These are phyloP conservation scores for Gossypium bickii DNA, from an alignment of 345 rosid genomes.

Conservation along the genomic window DNA sequence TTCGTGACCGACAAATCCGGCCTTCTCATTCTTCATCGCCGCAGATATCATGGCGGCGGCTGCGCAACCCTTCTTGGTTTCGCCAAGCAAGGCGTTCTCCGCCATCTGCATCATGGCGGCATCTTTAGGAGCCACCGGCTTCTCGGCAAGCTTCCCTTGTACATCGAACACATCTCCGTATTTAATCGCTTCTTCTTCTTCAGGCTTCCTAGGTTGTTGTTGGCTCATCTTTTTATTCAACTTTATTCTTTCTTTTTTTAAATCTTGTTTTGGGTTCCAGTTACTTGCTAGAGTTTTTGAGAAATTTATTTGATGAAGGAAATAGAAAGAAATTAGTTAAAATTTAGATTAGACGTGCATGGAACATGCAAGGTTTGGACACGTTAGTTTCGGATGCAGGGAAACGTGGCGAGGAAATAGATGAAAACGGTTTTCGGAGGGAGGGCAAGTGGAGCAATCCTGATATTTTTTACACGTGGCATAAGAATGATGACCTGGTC, in stretches of 20 bases:
- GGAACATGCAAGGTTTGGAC: conserved; percentile 18
- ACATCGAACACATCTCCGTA: conserved; percentile 35
- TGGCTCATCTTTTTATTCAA: conserved; percentile 33
- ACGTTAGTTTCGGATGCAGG: neutral
- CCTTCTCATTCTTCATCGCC: conserved; percentile 25
- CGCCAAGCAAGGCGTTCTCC: conserved; percentile 27
- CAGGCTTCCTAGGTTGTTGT: conserved; percentile 24
- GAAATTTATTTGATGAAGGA: neutral
- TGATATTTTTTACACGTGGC: too few relatives aligned
- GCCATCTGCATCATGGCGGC: conserved; percentile 31
- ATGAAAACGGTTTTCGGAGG: neutral
- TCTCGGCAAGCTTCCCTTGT: conserved; percentile 28
- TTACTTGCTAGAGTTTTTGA: neutral
- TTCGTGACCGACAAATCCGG: conserved; percentile 26
- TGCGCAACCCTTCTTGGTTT: conserved; percentile 19
- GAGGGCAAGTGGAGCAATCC: too few relatives aligned
- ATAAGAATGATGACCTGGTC: too few relatives aligned
- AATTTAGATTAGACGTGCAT: conserved; percentile 15
- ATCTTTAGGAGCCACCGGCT: conserved; percentile 29
- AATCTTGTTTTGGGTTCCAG: neutral
- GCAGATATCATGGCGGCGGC: conserved; percentile 24
- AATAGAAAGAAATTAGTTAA: neutral
- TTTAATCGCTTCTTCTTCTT: conserved; percentile 26
- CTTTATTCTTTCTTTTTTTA: neutral
- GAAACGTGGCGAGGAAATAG: conserved; percentile 12